Percentiles rank a stretch among this genome's conserved stretches.
Conservation (phyloP, 1,139 yeast species). For the Protomyces inouyei region DNA sequence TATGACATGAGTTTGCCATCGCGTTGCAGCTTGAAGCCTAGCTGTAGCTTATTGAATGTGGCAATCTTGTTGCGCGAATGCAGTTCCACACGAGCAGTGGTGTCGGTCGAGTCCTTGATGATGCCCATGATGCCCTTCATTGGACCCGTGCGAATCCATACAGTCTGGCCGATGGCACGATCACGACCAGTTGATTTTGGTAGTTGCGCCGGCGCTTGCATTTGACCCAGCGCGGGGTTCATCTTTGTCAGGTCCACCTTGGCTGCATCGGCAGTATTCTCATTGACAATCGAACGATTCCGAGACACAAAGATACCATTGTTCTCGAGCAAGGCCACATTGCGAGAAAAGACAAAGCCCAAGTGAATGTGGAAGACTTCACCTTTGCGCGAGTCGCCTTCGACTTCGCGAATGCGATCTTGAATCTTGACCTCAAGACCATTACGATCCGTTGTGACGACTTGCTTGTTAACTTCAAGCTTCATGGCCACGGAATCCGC, state of each 20-base stretch:
- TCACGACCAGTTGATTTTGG: conserved; percentile 68
- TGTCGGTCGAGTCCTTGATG: conserved; percentile 88
- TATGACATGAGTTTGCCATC: conserved; percentile 66
- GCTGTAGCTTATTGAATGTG: conserved; percentile 72
- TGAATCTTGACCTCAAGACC: conserved; percentile 85
- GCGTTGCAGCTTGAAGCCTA: conserved; percentile 51
- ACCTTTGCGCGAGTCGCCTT: conserved; percentile 83
- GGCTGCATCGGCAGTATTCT: conserved; percentile 58
- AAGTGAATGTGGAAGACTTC: conserved; percentile 80
- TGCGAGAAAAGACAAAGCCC: conserved; percentile 69
- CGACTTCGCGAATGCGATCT: conserved; percentile 78
- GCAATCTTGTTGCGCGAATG: conserved; percentile 88
- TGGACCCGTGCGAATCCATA: conserved; percentile 75
- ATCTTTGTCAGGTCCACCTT: conserved; percentile 24
- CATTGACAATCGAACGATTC: conserved; percentile 55
- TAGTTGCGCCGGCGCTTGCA: conserved; percentile 50
- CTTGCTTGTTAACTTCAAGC: conserved; percentile 58
- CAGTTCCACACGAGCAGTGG: conserved; percentile 82
- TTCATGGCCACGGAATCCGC: conserved; percentile 79
- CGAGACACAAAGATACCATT: conserved; percentile 48
- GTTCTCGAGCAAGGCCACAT: conserved; percentile 70
- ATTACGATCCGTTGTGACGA: conserved; percentile 74
- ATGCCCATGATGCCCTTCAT: conserved; percentile 93
- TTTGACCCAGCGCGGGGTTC: conserved; percentile 30
- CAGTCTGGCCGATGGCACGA: conserved; percentile 72